Base-by-base conservation (phyloP, 2,329 filamentous ascomycete species). In the Pyrenophora tritici-repentis region DNA sequence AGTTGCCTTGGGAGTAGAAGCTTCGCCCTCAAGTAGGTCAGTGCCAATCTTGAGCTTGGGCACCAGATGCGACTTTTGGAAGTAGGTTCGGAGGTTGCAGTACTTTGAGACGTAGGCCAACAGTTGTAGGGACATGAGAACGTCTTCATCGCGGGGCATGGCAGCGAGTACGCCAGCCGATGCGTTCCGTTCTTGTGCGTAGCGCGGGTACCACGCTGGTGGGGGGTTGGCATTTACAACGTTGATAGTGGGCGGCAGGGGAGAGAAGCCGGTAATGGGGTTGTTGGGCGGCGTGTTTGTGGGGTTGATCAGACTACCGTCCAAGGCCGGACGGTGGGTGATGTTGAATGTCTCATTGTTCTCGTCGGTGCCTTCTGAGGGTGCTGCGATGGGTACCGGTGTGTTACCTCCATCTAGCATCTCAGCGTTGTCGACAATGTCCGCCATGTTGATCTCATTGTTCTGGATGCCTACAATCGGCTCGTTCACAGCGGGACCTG, bases 71-170 rank as follows among this genome's bases (percentile, higher is more conserved):
- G 92, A 96, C 72, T 89, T 84, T 70, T 99, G 94, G 73, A 99
- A 99, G 74, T 97, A 99, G 4, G 90, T 88, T 14, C 94, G 86
- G 24, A 99, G 83, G 65, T 96, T 95, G 80, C 94, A 97, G 76
- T 99, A 99, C 75, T 99, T 99, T 18, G 92, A 97, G 49, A 99
- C 93, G 72, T 99, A 99, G 13, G 94, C 94, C 38, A 99, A 83
- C 16, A 99, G 84, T 75, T 99, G 94, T 32, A 99, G 82, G 5
- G 94, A 97, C 93, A 99, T 97, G 58, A 99, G 81, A 2, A 99
- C 94, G 67, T 99, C 94, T 73, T 99, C 94, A 65, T 99, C 94
- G 42, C 94, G 86, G 8, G 94, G 94, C 89, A 97, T 96, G 9
- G 91, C 88, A 22, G 92, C 90, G 26, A 96, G 79, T 63, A 95